Evolutionary conservation across 2,329 filamentous ascomycete species (phyloP), one percentile per base, ranked within the genome.

Genomic region (Orbilia ellipsospora): DNA sequence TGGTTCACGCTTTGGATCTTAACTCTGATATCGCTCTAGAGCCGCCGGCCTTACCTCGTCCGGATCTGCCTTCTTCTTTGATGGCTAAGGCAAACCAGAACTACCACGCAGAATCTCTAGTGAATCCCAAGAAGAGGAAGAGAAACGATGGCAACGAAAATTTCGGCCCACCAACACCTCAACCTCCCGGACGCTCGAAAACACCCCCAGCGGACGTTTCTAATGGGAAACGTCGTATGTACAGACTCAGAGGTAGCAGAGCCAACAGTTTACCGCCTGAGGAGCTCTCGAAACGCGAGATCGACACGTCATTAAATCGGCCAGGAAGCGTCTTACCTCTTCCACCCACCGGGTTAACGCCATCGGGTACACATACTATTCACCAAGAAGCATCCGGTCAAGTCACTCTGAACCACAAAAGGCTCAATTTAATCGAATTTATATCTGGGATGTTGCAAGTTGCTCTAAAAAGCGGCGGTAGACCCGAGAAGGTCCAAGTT

Each of bases 1-100:
- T 92, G 16, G 90, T 92, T 8, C 89, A 92, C 81, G 90, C 90
- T 12, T 91, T 91, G 78, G 90, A 92, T 79, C 87, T 92, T 82
- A 90, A 92, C 79, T 90, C 92, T 88, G 88, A 90, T 78, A 86
- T 92, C 50, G 90, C 90, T n/a, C 77, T 88, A 86, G 12, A 88
- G 87, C 6, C 81, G 84, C 52, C 83, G 83, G 42, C 83, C 51
- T 26, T 63, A 59, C 26, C 74, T 55, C 56, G 74, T 82, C n/a
- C 74, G 81, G 63, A 75, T 45, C 31, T 75, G n/a, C 52, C 59
- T 5, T 31, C 72, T 44, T 26, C 52, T 48, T 45, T 75, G 18
- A 42, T 69, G 45, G 48, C 72, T 31, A 75, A 69, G 36, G 57
- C 61, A 18, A 64, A 63, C 51, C 16, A 16, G 20, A 45, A 51